Base-by-base conservation (phyloP, 331 rosid genomes). In the Quercus phellos region DNA sequence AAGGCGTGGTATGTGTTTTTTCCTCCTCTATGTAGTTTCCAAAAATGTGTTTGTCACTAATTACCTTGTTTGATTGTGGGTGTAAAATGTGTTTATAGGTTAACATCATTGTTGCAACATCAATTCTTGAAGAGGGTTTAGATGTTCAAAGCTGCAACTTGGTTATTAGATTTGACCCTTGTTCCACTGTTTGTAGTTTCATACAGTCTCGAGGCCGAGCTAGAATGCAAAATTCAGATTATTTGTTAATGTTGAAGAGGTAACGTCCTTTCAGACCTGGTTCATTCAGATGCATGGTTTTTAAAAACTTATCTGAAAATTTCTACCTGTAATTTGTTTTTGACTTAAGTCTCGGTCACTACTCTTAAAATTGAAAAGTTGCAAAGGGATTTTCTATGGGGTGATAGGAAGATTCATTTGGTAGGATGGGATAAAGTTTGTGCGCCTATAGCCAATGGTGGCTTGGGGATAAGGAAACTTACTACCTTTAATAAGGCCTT, bases 181-280 rank as follows among this genome's bases (percentile, higher is more conserved):
- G 83, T 67, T 82, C 88, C 68, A 94, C 96, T 18, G 93, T 94
- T 16, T 87, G 92, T 77, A 92, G 98, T 82, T 92, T 92, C 81
- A 92, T 94, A 74, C 98, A 92, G 87, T 94, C 98, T 54, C 75
- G 95, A 67, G 98, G 98, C 4, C 97, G 97, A 55, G 98, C 97
- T 2, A 90, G 98, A 77, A 90, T 84, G 90, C 83, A 43, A 30
- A 86, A 94, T 75, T 92, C 98, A 5, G 95, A 90, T 54, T 94
- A 88, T 66, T 16, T 94, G 54, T 87, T 92, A 68, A 92, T 94
- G 96, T 87, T 94, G 55, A 72, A 92, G 73, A 87, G 97, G 98
- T 90, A 67, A 68, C 46, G 50, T 32, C n/a, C 43, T 77, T 24
- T 69, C 9, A 18, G 17, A 32, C 64, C 60, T 22, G 19, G n/a